Conservation (phyloP, 305 asterid genomes). For the Nicotiana rustica region DNA sequence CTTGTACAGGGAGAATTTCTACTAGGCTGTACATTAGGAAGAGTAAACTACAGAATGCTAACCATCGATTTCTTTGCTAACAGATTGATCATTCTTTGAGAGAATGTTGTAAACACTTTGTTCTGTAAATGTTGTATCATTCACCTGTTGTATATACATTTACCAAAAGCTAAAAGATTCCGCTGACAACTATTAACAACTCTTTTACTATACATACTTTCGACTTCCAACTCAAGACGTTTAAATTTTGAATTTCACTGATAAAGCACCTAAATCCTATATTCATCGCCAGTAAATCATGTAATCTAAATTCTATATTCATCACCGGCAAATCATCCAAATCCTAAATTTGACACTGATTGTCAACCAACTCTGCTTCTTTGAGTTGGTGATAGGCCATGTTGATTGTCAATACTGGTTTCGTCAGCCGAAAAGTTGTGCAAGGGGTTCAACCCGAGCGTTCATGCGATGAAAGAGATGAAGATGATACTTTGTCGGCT, state of each 20-base stretch:
- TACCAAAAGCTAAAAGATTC: not conserved
- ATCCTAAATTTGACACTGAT: not conserved
- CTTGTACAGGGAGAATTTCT: conserved; percentile 30
- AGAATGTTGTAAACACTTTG: conserved; percentile 10
- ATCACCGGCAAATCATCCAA: not conserved
- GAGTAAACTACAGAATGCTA: conserved; percentile 11
- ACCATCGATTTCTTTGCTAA: not conserved
- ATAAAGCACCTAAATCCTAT: not conserved
- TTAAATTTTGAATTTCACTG: fast-evolving
- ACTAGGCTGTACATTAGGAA: conserved; percentile 7
- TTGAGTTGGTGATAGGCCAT: no score
- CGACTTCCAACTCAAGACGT: not conserved
- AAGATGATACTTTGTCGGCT: not conserved
- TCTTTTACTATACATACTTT: not conserved
- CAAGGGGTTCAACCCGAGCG: conserved; percentile 3
- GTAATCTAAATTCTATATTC: not conserved
- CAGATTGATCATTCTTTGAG: not conserved
- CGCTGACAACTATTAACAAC: no score
- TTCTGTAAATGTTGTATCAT: conserved; percentile 26
- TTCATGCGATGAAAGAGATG: not conserved
- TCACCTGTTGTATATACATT: not conserved
- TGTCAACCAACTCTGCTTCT: not conserved
- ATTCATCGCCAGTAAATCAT: not conserved
- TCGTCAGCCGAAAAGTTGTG: not conserved
- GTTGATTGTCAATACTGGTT: not conserved